phyloP scores from a whole-genome alignment of 2,329 filamentous ascomycete genomes.

The Fusarium bactridioides region DNA sequence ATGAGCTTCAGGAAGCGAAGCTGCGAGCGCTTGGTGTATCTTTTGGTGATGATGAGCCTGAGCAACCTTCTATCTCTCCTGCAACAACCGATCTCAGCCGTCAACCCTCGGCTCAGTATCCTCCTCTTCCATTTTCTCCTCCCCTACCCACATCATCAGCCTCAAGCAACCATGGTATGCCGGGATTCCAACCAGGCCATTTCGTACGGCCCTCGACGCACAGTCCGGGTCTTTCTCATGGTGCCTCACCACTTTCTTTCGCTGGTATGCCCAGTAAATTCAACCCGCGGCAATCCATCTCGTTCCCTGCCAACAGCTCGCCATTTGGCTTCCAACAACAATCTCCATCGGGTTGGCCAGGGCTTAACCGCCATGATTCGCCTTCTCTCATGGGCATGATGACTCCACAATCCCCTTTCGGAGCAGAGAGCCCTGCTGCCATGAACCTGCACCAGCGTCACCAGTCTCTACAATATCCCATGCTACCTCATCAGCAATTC shows the following conservation, averaged over 20 bases:
- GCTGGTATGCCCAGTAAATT: conserved; percentile 64
- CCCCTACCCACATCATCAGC: conserved; percentile 82
- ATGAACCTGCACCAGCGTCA: conserved; percentile 63
- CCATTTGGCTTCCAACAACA: conserved; percentile 73
- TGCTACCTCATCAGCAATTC: conserved; percentile 65
- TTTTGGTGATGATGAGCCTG: conserved; percentile 76
- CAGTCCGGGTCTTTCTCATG: conserved; percentile 69
- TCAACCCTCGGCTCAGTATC: conserved; percentile 77
- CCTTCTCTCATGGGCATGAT: conserved; percentile 67
- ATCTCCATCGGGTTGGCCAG: conserved; percentile 65
- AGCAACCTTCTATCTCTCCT: conserved; percentile 71
- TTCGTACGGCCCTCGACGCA: conserved; percentile 70
- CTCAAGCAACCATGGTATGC: conserved; percentile 69
- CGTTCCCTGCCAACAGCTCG: conserved; percentile 68
- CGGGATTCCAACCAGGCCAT: conserved; percentile 63
- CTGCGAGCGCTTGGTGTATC: conserved; percentile 89
- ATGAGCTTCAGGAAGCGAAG: conserved; percentile 88
- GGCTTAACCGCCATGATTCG: conserved; percentile 65
- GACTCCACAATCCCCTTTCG: conserved; percentile 71
- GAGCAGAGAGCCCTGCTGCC: conserved; percentile 57
- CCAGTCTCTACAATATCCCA: conserved; percentile 66
- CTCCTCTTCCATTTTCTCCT: conserved; percentile 81
- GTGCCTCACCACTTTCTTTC: conserved; percentile 78
- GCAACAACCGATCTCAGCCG: conserved; percentile 68
- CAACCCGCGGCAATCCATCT: conserved; percentile 77